A percentile compares a stretch with the other conserved stretches of the same genome.
Evolutionary conservation across 768 basidiomycete genomes (phyloP).

Genomic region (Sporobolomyces roseus): DNA sequence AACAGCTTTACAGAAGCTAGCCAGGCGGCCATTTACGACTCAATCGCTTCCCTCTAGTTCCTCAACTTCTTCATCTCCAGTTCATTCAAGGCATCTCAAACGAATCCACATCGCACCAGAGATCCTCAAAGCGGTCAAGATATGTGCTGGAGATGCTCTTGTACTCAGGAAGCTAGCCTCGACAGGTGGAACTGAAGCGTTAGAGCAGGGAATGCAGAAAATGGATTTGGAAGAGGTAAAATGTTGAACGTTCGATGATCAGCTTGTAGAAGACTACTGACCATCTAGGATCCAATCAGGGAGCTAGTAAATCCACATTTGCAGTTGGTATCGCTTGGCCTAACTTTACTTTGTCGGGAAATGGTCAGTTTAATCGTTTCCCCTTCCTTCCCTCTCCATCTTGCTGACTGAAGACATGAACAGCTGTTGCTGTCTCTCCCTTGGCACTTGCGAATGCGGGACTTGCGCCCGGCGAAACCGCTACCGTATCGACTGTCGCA

Average conservation of each 20-base stretch:
- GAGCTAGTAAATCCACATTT: not conserved
- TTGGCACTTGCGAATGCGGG: conserved; percentile 34
- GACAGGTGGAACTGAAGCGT: not conserved
- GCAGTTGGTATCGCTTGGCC: conserved; percentile 40
- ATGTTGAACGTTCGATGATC: not conserved
- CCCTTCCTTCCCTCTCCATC: not conserved
- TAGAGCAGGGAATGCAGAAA: conserved; percentile 24
- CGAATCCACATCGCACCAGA: conserved; percentile 40
- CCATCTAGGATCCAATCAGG: not conserved
- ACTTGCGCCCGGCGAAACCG: not conserved
- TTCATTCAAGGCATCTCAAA: conserved; percentile 33
- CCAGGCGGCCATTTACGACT: conserved; percentile 24
- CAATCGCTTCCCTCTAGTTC: conserved; percentile 11
- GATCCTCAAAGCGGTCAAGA: conserved; percentile 40
- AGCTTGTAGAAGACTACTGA: not conserved
- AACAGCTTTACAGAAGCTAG: conserved; percentile 26
- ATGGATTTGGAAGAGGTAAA: conserved; percentile 21
- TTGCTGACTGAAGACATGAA: not conserved
- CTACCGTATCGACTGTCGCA: conserved; percentile 29
- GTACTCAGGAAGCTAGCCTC: conserved; percentile 21
- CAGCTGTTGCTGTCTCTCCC: conserved; percentile 28
- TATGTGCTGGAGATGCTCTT: conserved; percentile 33
- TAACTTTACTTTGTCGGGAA: conserved; percentile 32
- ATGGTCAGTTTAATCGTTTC: not conserved
- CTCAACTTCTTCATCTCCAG: conserved; percentile 10